Percentiles rank a stretch among this genome's conserved stretches.
Conservation (phyloP, 257 asterid species). For the Nemophila menziesii region DNA sequence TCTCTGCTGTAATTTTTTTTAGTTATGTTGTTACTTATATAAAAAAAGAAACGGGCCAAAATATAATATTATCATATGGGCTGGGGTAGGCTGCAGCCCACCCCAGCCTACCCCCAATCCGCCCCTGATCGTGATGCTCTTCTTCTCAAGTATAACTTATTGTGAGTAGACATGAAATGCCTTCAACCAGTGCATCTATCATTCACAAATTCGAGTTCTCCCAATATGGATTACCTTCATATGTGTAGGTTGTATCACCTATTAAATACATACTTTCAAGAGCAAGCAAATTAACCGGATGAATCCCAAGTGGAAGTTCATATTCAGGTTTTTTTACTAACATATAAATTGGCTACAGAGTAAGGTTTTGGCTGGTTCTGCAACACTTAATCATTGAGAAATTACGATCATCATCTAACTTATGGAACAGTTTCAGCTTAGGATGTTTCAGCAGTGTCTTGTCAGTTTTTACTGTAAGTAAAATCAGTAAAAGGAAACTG, state of each 20-base stretch:
- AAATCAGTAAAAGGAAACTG: slow-evolving; percentile 25
- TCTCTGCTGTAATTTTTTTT: too few relatives aligned
- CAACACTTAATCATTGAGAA: slow-evolving; percentile 14
- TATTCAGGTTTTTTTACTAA: too few relatives aligned
- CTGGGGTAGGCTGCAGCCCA: too few relatives aligned
- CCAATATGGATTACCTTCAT: slow-evolving; percentile 35
- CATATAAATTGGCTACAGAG: too few relatives aligned
- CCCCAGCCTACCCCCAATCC: too few relatives aligned
- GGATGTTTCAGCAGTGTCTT: slow-evolving; percentile 34
- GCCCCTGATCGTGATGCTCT: too few relatives aligned
- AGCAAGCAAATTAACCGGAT: slow-evolving; percentile 20
- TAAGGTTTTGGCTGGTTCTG: slow-evolving; percentile 17
- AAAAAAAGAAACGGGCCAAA: too few relatives aligned
- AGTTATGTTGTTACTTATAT: too few relatives aligned
- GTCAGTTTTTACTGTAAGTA: neutral
- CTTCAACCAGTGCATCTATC: too few relatives aligned
- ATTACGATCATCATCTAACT: slow-evolving; percentile 14
- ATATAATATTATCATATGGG: too few relatives aligned
- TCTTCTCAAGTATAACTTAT: too few relatives aligned
- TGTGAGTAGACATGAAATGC: too few relatives aligned
- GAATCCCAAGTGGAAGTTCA: neutral
- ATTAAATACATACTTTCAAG: slow-evolving; percentile 36
- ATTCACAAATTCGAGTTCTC: slow-evolving; percentile 26
- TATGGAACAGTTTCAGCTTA: slow-evolving; percentile 27
- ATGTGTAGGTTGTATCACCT: slow-evolving; percentile 23